Base-by-base conservation (phyloP, 129 eudicot genomes). In the Pseudognaphalium luteoalbum region DNA sequence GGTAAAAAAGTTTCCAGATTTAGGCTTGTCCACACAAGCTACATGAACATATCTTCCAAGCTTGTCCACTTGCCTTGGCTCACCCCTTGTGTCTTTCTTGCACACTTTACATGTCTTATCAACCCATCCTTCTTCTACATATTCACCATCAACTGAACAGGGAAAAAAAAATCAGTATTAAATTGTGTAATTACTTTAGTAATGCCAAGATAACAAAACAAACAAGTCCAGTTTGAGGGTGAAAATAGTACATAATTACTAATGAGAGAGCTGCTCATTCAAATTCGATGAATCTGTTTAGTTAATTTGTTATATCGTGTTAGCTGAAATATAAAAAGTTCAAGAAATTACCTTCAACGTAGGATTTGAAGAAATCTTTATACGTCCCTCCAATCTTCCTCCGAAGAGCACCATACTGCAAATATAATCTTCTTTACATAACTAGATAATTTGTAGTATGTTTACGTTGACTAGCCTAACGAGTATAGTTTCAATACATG, bases 351-450 rank as follows among this genome's bases (percentile, higher is more conserved):
- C 99, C 99, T 67, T 94, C 99, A 41, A 94, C 86, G 37, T 94
- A 94, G 16, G 99, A 94, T 70, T 94, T 94, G 96, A 94, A 94
- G 87, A 94, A 94, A 78, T 94, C 99, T 77, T 94, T 91, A 82
- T 94, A 94, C 3, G 99, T 94, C 41, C 99, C 99, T 61, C 99
- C 99, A 69, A 94, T 94, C 81, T 94, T 94, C 83, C 99, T 94
- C 84, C 99, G 73, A 39, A 94, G 97, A 83, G 99, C 99, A 19
- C 99, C 99, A 73, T 94, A 94, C 98, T 93, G 79, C 76, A 75
- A 30, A 35, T 9, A 68, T n/a, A 57, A 37, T 56, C 10, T 39
- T 20, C 3, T 16, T 22, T 39, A 25, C 28, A 25, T 25, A 25
- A 25, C 28, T 1, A 25, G 28, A 25, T 25, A 25, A 25, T 25